Base-by-base conservation (phyloP, 306 rosid species). In the Trifolium pratense region DNA sequence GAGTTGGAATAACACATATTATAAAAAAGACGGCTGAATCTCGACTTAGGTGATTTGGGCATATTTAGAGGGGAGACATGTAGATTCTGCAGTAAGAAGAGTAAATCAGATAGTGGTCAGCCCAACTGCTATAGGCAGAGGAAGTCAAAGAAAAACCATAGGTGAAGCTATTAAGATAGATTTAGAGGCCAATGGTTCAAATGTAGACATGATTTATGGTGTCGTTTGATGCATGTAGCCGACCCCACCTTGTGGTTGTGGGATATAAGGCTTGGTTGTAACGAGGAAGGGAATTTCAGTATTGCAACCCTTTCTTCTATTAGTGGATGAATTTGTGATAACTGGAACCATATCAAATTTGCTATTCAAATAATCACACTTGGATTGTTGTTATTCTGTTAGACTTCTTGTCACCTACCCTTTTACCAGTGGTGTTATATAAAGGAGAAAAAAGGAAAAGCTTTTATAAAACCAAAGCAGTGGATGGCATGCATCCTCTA, bases 361-460 rank as follows among this genome's bases (percentile, higher is more conserved):
- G 7, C 80, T 63, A 69, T 74, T 74, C 23, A 77, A 42, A 61
- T 9, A 7, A 16, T 59, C 45, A 34, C 29, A 68, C 66, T 53
- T 65, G 66, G 51, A 63, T 56, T 48, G 29, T 57, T 67, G 45
- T 77, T 48, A 16, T 65, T 70, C 63, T 66, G 48, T 71, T 66
- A 70, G 70, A 43, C 57, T 71, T 66, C 51, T 45, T 70, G 57
- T 71, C 48, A 76, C 46, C 45, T 75, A 40, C 74, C 25, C 57
- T 26, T 17, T 9, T 37, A 52, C 55, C 17, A 37, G 67, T 63
- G 39, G 43, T 63, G 20, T 29, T 81, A 59, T 62, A 53, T 70
- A 60, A 25, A 49, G 61, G 60, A 17, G 66, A 21, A 68, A 55
- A 56, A 42, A 20, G 55, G 60, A 36, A 12, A 59, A 5, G 14